Evolutionary conservation across 1,139 yeast genomes (phyloP).

Genomic region (Taphrina betulina): DNA sequence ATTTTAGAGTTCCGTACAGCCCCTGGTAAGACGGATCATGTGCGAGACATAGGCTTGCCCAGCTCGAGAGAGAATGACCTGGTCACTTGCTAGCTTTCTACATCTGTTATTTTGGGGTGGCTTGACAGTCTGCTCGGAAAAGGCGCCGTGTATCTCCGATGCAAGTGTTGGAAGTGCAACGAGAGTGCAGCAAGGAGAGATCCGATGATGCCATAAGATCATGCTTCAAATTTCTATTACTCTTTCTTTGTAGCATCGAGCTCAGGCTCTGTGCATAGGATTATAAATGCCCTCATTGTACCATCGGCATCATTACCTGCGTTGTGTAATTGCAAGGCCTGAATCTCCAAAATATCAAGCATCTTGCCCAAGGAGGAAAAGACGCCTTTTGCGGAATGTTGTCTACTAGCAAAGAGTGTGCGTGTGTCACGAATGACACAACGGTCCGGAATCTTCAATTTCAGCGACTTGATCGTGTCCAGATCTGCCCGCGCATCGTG

Average conservation of each 20-base stretch:
- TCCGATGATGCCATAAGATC: no score
- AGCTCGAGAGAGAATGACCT: no score
- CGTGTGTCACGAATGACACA: slow-evolving; percentile 1
- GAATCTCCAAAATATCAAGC: slow-evolving; percentile 3
- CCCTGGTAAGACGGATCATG: no score
- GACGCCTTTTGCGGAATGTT: background rate
- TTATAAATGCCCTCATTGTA: slow-evolving; percentile 9
- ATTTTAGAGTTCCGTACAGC: no score
- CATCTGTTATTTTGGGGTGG: no score
- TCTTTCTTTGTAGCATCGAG: no score
- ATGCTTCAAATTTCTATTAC: background rate
- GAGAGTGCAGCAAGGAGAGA: background rate
- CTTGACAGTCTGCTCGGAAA: no score
- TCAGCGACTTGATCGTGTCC: background rate
- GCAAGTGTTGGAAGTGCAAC: background rate
- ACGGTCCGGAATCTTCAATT: background rate
- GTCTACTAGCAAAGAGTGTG: slow-evolving; percentile 11
- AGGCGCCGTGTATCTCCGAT: no score
- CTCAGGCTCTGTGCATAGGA: slow-evolving; percentile 1
- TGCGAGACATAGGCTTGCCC: no score
- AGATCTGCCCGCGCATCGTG: slow-evolving; percentile 17
- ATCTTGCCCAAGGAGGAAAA: slow-evolving; percentile 1
- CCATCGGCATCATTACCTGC: slow-evolving; percentile 24
- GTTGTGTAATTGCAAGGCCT: slow-evolving; percentile 8
- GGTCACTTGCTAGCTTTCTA: no score